phyloP scores from a whole-genome alignment of 805 yeast species.

The Wickerhamiella australiensis region DNA sequence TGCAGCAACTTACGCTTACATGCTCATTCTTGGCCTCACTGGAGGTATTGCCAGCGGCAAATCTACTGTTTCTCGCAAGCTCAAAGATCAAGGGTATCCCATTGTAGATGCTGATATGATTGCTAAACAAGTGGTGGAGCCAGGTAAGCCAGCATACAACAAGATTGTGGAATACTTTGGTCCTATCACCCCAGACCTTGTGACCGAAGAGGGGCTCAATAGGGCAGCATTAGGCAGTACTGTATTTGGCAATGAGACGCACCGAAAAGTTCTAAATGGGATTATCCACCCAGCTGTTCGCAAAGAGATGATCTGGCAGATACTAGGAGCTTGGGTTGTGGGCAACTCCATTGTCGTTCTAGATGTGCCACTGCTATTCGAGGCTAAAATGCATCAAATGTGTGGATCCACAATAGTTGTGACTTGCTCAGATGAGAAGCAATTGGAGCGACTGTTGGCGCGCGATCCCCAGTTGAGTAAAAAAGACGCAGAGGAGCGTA shows the following conservation, averaged over 20 bases:
- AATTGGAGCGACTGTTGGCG: conserved; percentile 46
- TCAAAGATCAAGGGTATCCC: conserved; percentile 40
- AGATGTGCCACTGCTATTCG: conserved; percentile 87
- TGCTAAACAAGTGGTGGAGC: conserved; percentile 75
- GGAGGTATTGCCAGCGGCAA: conserved; percentile 98
- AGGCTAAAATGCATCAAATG: conserved; percentile 52
- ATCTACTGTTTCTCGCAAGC: conserved; percentile 64
- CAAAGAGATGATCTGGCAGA: conserved; percentile 46
- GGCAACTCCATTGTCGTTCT: conserved; percentile 53
- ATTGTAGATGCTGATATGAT: conserved; percentile 84
- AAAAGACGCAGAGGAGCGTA: conserved; percentile 61
- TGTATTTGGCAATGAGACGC: conserved; percentile 58
- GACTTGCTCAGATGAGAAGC: conserved; percentile 44
- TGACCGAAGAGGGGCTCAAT: conserved; percentile 43
- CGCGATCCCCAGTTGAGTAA: conserved; percentile 57
- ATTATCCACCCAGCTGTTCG: conserved; percentile 85
- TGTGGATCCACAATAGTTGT: conserved; percentile 69
- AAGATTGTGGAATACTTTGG: conserved; percentile 52
- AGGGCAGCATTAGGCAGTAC: conserved; percentile 63
- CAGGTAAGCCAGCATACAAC: conserved; percentile 60
- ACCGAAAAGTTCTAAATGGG: conserved; percentile 48
- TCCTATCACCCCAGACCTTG: conserved; percentile 38
- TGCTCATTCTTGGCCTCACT: conserved; percentile 90
- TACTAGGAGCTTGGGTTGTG: conserved; percentile 44
- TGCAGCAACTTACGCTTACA: conserved; percentile 23